phyloP scores from a whole-genome alignment of 768 basidiomycete genomes.

The Strobilomyces echinocephalus region DNA sequence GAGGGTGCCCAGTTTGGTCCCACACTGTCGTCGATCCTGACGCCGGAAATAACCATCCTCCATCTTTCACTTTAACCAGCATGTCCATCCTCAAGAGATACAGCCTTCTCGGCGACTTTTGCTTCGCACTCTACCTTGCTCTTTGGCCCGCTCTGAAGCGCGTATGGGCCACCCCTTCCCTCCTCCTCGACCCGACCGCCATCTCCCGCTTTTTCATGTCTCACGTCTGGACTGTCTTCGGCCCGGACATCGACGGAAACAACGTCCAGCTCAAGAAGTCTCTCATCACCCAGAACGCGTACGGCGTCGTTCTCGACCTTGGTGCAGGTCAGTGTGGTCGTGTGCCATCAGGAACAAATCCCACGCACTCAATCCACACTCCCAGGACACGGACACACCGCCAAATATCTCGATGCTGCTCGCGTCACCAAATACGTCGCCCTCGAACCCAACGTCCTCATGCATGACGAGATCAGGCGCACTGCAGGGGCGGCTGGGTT shows the following conservation, averaged over 20 bases:
- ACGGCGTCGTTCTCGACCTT: conserved; percentile 60
- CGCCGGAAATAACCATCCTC: not conserved
- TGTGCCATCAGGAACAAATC: too few relatives aligned
- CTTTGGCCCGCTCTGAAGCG: conserved; percentile 44
- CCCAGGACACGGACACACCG: conserved; percentile 61
- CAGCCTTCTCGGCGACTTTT: conserved; percentile 40
- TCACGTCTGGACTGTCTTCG: conserved; percentile 52
- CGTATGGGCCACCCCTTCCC: conserved; percentile 36
- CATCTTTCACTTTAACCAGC: not conserved
- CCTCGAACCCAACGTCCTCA: conserved; percentile 61
- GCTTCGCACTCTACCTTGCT: conserved; percentile 33
- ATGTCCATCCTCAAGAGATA: conserved; percentile 26
- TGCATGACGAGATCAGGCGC: conserved; percentile 54
- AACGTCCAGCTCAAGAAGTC: conserved; percentile 37
- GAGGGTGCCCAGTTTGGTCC: conserved; percentile 3
- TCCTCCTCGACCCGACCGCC: conserved; percentile 42
- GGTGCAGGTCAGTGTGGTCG: conserved; percentile 50
- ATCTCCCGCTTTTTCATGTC: conserved; percentile 56
- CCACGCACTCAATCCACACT: not conserved
- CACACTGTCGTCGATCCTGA: not conserved
- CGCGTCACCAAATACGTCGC: conserved; percentile 64
- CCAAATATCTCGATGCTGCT: conserved; percentile 52
- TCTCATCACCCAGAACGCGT: conserved; percentile 51
- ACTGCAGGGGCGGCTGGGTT: conserved; percentile 50
- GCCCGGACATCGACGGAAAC: conserved; percentile 42